Conservation (phyloP, 2,329 filamentous ascomycete species). For the Paracoccidioides brasiliensis region DNA sequence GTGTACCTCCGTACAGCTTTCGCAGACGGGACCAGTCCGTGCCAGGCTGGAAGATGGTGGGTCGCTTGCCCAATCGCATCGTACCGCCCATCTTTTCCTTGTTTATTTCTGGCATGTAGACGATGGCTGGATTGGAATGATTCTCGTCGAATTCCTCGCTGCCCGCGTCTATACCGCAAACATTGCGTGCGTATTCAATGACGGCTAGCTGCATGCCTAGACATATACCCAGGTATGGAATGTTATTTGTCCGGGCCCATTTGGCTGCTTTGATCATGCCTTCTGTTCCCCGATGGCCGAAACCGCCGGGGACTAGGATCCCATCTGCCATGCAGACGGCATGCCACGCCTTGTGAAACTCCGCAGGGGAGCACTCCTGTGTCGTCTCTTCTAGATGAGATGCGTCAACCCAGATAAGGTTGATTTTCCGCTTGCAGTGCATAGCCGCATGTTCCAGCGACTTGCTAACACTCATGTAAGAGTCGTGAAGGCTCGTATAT, state of each 20-base stretch:
- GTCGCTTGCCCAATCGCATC: slow-evolving; percentile 68
- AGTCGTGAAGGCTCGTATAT: slow-evolving; percentile 73
- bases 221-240: slow-evolving; percentile 80
- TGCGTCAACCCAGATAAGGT: slow-evolving; percentile 74
- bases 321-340: slow-evolving; percentile 53
- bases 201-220: slow-evolving; percentile 88
- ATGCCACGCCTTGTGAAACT: slow-evolving; percentile 80
- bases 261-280: slow-evolving; percentile 83
- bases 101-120: slow-evolving; percentile 87
- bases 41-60: slow-evolving; percentile 60
- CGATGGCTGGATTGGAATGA: slow-evolving; percentile 57
- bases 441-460: slow-evolving; percentile 84
- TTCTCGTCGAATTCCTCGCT: slow-evolving; percentile 43
- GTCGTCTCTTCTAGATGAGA: slow-evolving; percentile 63
- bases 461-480: slow-evolving; percentile 74
- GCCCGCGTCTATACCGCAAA: slow-evolving; percentile 51
- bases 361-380: slow-evolving; percentile 49
- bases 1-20: slow-evolving; percentile 51
- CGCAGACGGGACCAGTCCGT: slow-evolving; percentile 70
- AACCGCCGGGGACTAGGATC: slow-evolving; percentile 53
- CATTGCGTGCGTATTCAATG: slow-evolving; percentile 70
- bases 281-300: slow-evolving; percentile 67
- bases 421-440: slow-evolving; percentile 66
- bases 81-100: slow-evolving; percentile 68
- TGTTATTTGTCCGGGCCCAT: slow-evolving; percentile 71